Evolutionary conservation across 2,329 filamentous ascomycete genomes (phyloP), one percentile per base, ranked within the genome.

Genomic region (Talaromyces sp.): DNA sequence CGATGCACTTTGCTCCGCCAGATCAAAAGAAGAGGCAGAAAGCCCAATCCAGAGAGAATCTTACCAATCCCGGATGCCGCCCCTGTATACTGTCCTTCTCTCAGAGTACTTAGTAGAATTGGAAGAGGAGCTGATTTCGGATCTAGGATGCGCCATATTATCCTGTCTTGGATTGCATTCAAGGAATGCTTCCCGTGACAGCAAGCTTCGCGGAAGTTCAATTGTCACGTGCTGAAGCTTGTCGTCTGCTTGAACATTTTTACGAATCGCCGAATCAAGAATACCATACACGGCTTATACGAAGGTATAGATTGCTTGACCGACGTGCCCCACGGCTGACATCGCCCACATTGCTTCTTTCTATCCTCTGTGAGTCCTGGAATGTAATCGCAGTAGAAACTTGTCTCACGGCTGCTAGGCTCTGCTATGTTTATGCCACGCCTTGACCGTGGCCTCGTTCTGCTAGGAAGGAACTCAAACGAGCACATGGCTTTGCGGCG

Each of bases 181-280:
- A 58, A 58, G 31, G 31, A 13, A 17, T 38, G n/a, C 8, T 34
- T 38, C 4, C n/a, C 15, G 3, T 38, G 10, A 58, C 31, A 11
- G n/a, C n/a, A 58, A 15, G n/a, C 31, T 22, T 3, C 8, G 53
- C 31, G 8, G 53, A 36, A 38, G 8, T 5, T 34, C 29, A 38
- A 58, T 31, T 58, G 3, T 38, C 53, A 58, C 53, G 53, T 15
- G 31, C 17, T 13, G 53, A 58, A 38, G 53, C 53, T 34, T 58
- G 53, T 58, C 31, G 53, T 36, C 53, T 58, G 31, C 53, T 58
- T 38, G 53, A 58, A 22, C 53, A 58, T 22, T 58, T 38, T 58
- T 58, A 58, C 25, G 53, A 58, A 13, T 58, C 53, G n/a, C 53
- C 53, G 31, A 58, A 58, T 58, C 53, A 58, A 58, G 53, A 58